Evolutionary conservation across 768 basidiomycete genomes (phyloP).

Genomic region (Macrolepiota dolichaula): DNA sequence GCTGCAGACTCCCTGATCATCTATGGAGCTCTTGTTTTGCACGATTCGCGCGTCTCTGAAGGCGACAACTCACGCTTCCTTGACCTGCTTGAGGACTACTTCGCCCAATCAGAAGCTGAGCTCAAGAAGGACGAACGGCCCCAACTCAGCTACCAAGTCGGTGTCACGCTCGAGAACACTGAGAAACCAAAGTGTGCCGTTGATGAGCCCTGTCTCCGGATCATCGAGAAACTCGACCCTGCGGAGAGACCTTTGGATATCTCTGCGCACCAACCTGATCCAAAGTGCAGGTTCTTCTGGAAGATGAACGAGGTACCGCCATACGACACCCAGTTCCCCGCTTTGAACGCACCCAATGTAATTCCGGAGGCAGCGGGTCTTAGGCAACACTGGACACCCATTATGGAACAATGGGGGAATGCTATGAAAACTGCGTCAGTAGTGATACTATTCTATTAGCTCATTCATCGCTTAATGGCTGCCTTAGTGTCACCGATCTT

Average conservation of each 20-base stretch:
- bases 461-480: neutral
- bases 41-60: conserved; percentile 82
- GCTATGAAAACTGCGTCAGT: conserved; percentile 87
- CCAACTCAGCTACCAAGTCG: conserved; percentile 87
- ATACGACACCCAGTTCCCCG: conserved; percentile 75
- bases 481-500: conserved; percentile 73
- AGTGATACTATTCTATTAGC: neutral
- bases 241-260: conserved; percentile 85
- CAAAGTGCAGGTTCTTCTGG: conserved; percentile 95
- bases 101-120: conserved; percentile 60
- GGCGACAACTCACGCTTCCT: conserved; percentile 80
- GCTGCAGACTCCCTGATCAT: conserved; percentile 78
- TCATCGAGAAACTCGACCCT: conserved; percentile 76
- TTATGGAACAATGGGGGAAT: conserved; percentile 83
- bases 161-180: conserved; percentile 94
- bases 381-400: conserved; percentile 60
- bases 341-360: conserved; percentile 78
- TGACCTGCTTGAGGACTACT: conserved; percentile 92
- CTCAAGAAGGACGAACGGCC: conserved; percentile 79
- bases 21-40: conserved; percentile 84
- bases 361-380: conserved; percentile 62
- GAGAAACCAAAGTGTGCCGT: conserved; percentile 88
- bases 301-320: conserved; percentile 74
- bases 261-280: conserved; percentile 76
- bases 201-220: conserved; percentile 74